These are phyloP conservation scores for Pseudozyma tsukubaensis DNA, from an alignment of 1,284 basidiomycete species.

Conservation along the genomic window DNA sequence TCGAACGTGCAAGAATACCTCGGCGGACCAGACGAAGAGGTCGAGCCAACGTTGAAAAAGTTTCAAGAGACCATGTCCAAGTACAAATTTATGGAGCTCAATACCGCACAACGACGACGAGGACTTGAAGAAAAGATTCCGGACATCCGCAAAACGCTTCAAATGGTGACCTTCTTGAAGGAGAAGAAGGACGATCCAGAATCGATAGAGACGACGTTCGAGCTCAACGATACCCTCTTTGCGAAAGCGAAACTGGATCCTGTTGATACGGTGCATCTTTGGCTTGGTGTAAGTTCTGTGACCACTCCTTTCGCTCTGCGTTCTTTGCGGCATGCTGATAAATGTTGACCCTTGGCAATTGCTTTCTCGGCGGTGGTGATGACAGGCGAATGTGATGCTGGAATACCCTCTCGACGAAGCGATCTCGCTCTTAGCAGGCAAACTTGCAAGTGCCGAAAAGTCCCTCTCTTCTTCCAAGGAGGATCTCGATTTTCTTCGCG, in stretches of 20 bases:
- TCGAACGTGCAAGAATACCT: constrained; percentile 87
- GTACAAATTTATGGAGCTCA: constrained; percentile 97
- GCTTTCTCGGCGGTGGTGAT: neutral
- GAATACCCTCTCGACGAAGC: constrained; percentile 90
- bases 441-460: constrained; percentile 81
- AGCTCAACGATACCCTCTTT: constrained; percentile 93
- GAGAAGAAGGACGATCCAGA: constrained; percentile 71
- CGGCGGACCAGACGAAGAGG: constrained; percentile 81
- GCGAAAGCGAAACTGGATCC: constrained; percentile 89
- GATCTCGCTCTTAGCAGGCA: constrained; percentile 79
- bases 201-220: constrained; percentile 86
- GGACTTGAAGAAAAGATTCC: constrained; percentile 94
- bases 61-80: constrained; percentile 97
- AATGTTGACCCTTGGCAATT: neutral
- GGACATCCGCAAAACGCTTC: constrained; percentile 91
- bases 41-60: constrained; percentile 81
- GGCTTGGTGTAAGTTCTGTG: constrained; percentile 82
- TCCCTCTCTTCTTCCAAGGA: constrained; percentile 80
- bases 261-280: constrained; percentile 88
- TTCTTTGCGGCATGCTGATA: neutral
- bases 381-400: constrained; percentile 82
- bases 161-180: constrained; percentile 84
- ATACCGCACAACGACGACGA: constrained; percentile 80
- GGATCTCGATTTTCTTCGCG: constrained; percentile 91
- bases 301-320: neutral